phyloP scores from a whole-genome alignment of 352 stramenopile species.

The Phytophthora tubulina region DNA sequence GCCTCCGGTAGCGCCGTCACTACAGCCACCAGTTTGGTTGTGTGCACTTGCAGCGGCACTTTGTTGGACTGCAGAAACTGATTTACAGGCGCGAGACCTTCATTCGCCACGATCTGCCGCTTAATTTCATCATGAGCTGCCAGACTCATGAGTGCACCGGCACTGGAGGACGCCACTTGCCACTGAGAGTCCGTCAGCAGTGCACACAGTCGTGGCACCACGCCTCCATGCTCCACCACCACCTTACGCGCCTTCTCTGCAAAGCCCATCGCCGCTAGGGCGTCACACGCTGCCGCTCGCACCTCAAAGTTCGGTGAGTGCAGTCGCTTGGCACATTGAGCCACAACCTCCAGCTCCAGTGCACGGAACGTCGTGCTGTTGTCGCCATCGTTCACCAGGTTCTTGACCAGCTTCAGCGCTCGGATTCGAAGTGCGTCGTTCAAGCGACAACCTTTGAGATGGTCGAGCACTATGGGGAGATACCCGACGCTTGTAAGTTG shows the following conservation, averaged over 20 bases:
- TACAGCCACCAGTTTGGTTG: constrained; percentile 69
- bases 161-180: constrained; percentile 60
- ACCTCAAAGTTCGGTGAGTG: constrained; percentile 52
- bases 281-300: constrained; percentile 61
- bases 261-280: constrained; percentile 63
- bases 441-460: constrained; percentile 46
- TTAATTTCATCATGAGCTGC: constrained; percentile 77
- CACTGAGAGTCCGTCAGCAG: constrained; percentile 66
- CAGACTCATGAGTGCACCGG: constrained; percentile 74
- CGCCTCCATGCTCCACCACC: constrained; percentile 59
- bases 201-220: constrained; percentile 63
- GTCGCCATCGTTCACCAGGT: constrained; percentile 73
- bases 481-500: constrained; percentile 61
- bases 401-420: constrained; percentile 68
- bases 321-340: constrained; percentile 54
- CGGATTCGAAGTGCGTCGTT: constrained; percentile 53
- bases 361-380: constrained; percentile 57
- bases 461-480: constrained; percentile 57
- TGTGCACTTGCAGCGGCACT: constrained; percentile 69
- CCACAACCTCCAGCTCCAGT: constrained; percentile 63
- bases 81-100: constrained; percentile 60
- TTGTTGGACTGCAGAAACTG: constrained; percentile 72
- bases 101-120: constrained; percentile 60
- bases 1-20: constrained; percentile 69
- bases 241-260: constrained; percentile 67